Base-by-base conservation (phyloP, 192 early-diverging fungal genomes). In the Lobosporangium transversale region DNA sequence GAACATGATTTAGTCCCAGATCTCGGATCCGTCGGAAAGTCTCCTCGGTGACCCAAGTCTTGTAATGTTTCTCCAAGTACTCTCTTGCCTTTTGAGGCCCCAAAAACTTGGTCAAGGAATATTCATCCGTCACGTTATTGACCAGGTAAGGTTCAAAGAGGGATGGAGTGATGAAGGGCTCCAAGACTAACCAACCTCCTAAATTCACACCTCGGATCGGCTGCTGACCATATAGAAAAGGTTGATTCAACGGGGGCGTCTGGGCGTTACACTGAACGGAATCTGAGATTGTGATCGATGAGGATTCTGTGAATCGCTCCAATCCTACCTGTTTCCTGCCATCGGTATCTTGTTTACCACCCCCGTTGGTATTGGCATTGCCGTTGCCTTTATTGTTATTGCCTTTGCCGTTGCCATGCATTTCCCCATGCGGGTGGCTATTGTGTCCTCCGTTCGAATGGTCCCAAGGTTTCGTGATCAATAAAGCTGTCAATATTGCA, bases 121-220 rank as follows among this genome's bases (percentile, higher is more conserved):
- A 93, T 57, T 93, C 91, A 56, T 93, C 91, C 1, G 84, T 79
- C 12, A 87, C 79, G 9, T 62, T 56, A 15, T 68, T 64, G 12
- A 30, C 4, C 0, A 76, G 42, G 29, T 55, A 76, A 9, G 75
- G 65, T 7, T 80, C 79, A 83, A 88, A 88, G 5, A 87, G 23
- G 1, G 65, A 79, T 2, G 87, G 87, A 3, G 82, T 84, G 51
- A 88, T 84, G 40, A 84, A 84, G 0, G 85, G 70, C 76, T 93
- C 91, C 0, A 90, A 65, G 1, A 93, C 89, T 32, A 93, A 81
- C 66, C 89, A 88, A 9, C 91, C 91, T 43, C 91, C 91, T 2
- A 93, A 57, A 26, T 91, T 93, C 29, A 93, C 88, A 8, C 91
- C 91, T 1, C 90, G 88, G 31, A 91, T 87, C 14, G 63, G 69